These are phyloP conservation scores for Rutstroemia sp. DNA, from an alignment of 2,329 filamentous ascomycete genomes.

Conservation along the genomic window DNA sequence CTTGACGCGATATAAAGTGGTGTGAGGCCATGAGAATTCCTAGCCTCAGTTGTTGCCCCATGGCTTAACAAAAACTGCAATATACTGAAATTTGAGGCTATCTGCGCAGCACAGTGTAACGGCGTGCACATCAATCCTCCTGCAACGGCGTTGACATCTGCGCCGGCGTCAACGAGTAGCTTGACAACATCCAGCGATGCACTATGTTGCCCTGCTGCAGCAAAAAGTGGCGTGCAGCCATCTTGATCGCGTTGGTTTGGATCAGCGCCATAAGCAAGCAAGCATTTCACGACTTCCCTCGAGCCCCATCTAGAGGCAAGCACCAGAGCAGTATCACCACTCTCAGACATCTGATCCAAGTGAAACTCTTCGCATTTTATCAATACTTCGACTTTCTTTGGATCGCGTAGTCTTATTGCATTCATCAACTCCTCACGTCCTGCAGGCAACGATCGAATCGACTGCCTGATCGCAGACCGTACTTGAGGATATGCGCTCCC, in stretches of 20 bases:
- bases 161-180: constrained; percentile 1
- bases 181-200: constrained; percentile 3
- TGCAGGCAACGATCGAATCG: neutral
- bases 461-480: constrained; percentile 5
- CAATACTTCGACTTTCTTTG: constrained; percentile 1
- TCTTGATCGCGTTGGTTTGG: constrained; percentile 3
- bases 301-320: constrained; percentile 3
- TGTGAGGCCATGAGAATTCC: constrained; percentile 5
- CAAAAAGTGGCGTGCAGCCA: constrained; percentile 4
- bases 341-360: neutral
- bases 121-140: constrained; percentile 4
- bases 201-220: neutral
- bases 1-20: constrained; percentile 8
- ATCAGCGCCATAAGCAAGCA: constrained; percentile 3
- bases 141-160: neutral
- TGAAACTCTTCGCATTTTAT: constrained; percentile 5
- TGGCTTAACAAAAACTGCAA: constrained; percentile 4
- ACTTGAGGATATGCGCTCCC: constrained; percentile 7
- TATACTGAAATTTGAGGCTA: neutral
- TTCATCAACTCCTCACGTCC: constrained; percentile 7
- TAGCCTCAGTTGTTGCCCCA: constrained; percentile 4
- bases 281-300: constrained; percentile 1
- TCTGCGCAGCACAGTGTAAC: constrained; percentile 4
- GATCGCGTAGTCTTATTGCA: neutral
- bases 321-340: constrained; percentile 4